Percentiles rank a stretch among this genome's conserved stretches.
Conservation (phyloP, 306 rosid species). For the Cucumis cinereus region DNA sequence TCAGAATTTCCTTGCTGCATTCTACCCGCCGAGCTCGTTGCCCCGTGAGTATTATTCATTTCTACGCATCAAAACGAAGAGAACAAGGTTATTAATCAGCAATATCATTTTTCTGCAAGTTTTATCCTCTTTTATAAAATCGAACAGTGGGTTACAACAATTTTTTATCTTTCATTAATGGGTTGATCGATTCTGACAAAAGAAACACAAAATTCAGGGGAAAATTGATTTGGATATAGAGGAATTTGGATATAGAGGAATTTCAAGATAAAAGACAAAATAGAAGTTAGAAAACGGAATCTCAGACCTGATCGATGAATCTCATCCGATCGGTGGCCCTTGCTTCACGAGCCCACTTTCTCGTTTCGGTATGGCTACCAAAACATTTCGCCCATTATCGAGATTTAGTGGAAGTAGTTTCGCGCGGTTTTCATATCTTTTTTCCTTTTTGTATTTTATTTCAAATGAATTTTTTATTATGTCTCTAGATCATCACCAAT, state of each 20-base stretch:
- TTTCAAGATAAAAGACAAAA: neutral
- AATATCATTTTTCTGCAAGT: neutral
- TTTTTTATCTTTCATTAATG: neutral
- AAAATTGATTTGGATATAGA: neutral
- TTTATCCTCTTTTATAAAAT: neutral
- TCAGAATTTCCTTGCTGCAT: constrained; percentile 7
- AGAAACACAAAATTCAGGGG: neutral
- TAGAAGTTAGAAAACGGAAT: neutral
- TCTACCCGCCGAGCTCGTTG: constrained; percentile 9
- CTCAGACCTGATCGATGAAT: constrained; percentile 1
- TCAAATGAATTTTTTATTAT: neutral
- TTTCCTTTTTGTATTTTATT: neutral
- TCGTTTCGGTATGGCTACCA: neutral
- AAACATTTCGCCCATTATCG: neutral
- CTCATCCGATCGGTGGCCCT: constrained; percentile 5
- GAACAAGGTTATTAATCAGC: neutral
- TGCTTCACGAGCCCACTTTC: neutral
- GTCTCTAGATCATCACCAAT: too few species aligned
- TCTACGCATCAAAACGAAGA: neutral
- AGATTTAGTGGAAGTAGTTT: neutral
- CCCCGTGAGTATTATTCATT: constrained; percentile 3
- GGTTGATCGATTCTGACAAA: neutral
- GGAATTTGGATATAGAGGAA: neutral
- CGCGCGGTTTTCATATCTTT: neutral
- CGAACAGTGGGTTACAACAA: neutral